These are phyloP conservation scores for Alternaria angustiovoidea DNA, from an alignment of 2,329 filamentous ascomycete species.

Conservation along the genomic window DNA sequence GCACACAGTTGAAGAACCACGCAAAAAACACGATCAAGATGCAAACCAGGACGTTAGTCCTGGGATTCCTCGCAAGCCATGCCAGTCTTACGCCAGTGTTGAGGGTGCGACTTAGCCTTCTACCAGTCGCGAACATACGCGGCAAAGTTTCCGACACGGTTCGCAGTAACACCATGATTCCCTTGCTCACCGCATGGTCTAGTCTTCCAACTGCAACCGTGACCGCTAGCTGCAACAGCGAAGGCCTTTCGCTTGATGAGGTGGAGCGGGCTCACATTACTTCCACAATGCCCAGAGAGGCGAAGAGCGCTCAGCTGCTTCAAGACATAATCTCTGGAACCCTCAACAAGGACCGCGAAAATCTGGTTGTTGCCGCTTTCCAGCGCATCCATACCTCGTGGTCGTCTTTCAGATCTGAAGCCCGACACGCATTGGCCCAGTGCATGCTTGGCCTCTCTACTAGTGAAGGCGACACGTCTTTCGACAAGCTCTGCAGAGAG, in stretches of 20 bases:
- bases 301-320: conserved; percentile 65
- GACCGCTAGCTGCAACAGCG: conserved; percentile 57
- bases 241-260: conserved; percentile 58
- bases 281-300: conserved; percentile 64
- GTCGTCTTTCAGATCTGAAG: conserved; percentile 72
- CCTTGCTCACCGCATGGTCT: conserved; percentile 75
- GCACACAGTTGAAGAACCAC: conserved; percentile 52
- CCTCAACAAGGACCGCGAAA: conserved; percentile 55
- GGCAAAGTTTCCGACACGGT: conserved; percentile 75
- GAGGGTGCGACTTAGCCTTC: conserved; percentile 72
- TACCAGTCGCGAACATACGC: conserved; percentile 77
- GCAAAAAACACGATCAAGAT: conserved; percentile 60
- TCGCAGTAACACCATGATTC: conserved; percentile 78
- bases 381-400: conserved; percentile 75
- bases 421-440: conserved; percentile 67
- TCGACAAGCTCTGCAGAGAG: conserved; percentile 58
- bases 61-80: conserved; percentile 79
- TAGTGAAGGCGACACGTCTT: conserved; percentile 42
- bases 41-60: conserved; percentile 68
- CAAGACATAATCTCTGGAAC: conserved; percentile 59
- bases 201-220: conserved; percentile 62
- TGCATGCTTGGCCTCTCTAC: conserved; percentile 70
- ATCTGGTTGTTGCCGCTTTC: conserved; percentile 72
- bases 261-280: conserved; percentile 63
- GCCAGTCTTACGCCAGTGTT: conserved; percentile 72